These are phyloP conservation scores for Leptomonas seymouri DNA, from an alignment of 208 protist genomes.

Conservation along the genomic window DNA sequence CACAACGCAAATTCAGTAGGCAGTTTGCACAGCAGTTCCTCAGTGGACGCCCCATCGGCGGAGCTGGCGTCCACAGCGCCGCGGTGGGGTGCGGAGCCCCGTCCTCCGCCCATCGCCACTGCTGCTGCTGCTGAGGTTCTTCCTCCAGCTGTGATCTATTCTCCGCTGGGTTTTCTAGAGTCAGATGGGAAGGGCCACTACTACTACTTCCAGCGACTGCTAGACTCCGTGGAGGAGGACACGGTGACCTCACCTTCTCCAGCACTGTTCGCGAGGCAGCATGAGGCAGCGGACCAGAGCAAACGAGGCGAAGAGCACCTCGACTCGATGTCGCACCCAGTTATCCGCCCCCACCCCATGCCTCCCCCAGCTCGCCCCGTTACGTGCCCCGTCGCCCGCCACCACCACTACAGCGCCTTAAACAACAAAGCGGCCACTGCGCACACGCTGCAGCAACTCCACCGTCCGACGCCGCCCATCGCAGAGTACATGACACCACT, in stretches of 20 bases:
- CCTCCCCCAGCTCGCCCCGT: neutral
- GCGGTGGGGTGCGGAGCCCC: neutral
- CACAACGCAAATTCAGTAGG: neutral
- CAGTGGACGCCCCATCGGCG: neutral
- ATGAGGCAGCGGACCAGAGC: neutral
- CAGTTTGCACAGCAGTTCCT: neutral
- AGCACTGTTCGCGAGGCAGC: neutral
- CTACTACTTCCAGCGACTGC: constrained; percentile 1
- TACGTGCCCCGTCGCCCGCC: neutral
- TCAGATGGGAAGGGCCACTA: neutral
- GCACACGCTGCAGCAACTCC: neutral
- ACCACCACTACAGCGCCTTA: neutral
- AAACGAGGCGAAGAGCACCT: neutral
- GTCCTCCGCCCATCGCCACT: neutral
- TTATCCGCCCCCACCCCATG: neutral
- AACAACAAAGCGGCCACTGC: neutral
- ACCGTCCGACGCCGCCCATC: neutral
- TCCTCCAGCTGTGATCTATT: neutral
- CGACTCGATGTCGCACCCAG: neutral
- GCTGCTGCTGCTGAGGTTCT: neutral
- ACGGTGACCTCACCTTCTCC: neutral
- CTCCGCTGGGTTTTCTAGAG: neutral
- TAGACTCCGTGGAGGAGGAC: neutral
- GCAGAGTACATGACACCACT: constrained; percentile 5
- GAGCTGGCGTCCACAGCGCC: neutral